These are phyloP conservation scores for Diaporthe sp. DNA, from an alignment of 2,329 filamentous ascomycete genomes.

Conservation along the genomic window DNA sequence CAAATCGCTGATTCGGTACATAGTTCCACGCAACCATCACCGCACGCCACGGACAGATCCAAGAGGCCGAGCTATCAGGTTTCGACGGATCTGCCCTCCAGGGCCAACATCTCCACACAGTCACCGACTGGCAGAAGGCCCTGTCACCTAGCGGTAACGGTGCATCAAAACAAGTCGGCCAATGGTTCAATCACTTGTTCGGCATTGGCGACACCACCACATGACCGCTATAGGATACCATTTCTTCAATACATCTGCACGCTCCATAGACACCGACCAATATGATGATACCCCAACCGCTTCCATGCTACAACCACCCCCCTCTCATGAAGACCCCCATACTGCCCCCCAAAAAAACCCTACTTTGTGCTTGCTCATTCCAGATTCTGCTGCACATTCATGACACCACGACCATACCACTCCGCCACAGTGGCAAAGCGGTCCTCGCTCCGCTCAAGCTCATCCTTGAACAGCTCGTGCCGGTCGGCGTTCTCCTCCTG, in stretches of 20 bases:
- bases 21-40: slow-evolving; percentile 49
- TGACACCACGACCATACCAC: slow-evolving; percentile 94
- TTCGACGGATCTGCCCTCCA: slow-evolving; percentile 38
- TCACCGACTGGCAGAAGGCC: slow-evolving; percentile 43
- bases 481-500: slow-evolving; percentile 88
- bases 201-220: slow-evolving; percentile 16
- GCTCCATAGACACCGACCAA: slow-evolving; percentile 21
- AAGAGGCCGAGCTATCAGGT: slow-evolving; percentile 41
- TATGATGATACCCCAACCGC: slow-evolving; percentile 23
- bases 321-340: neutral
- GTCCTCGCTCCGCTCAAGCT: slow-evolving; percentile 81
- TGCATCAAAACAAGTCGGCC: slow-evolving; percentile 36
- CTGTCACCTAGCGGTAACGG: slow-evolving; percentile 35
- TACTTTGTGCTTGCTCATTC: slow-evolving; percentile 39
- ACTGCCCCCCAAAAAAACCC: neutral
- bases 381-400: slow-evolving; percentile 63
- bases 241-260: slow-evolving; percentile 25
- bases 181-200: slow-evolving; percentile 47
- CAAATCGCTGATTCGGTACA: neutral
- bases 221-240: neutral
- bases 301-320: neutral
- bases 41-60: slow-evolving; percentile 52
- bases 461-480: slow-evolving; percentile 89
- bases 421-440: slow-evolving; percentile 91
- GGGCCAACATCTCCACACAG: slow-evolving; percentile 39